Base-by-base conservation (phyloP, 2,329 filamentous ascomycete species). In the Phaeosphaeriaceae sp. region DNA sequence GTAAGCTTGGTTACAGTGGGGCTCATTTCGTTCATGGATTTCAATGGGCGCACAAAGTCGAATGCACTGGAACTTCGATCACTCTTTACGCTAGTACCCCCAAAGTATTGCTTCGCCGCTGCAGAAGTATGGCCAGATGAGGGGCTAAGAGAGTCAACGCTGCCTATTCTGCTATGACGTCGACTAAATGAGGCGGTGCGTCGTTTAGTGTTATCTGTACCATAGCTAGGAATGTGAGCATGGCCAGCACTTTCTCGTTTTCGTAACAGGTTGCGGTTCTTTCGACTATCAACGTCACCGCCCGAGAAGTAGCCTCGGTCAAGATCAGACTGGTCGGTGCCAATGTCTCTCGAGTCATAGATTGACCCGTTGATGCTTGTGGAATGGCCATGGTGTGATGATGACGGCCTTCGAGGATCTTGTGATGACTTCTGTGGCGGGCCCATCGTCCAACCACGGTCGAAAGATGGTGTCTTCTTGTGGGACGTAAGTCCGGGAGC, bases 261-360 rank as follows among this genome's bases (percentile, higher is more conserved):
- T 18, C 73, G 70, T 57, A 97, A 78, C 38, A 94, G 80, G 67
- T 91, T 95, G 37, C 89, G 84, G 42, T 70, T 74, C 62, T 84
- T 86, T 49, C 88, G 85, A 35, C 83, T 83, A 56, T 97, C 92
- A 9, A 86, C 79, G 65, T 97, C 93, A 13, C 88, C 89, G 3
- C 92, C 91, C 6, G 93, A 97, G 68, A 97, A 96, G 72, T 97
- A 97, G 18, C 92, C 93, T 29, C 91, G 84, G 64, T 97, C 94
- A 13, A 90, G 73, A 52, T 95, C 89, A 37, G 66, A 26, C 66
- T 67, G 54, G 39, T 61, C 69, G 55, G 73, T 51, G 32, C 62
- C 70, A 29, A 50, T 56, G 40, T 72, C 70, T 35, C 60, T 56
- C 5, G 42, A 46, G 26, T 67, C 63, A 28, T 66, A 65, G 3